phyloP scores from a whole-genome alignment of 441 rosid genomes.

The Theobroma grandiflorum region DNA sequence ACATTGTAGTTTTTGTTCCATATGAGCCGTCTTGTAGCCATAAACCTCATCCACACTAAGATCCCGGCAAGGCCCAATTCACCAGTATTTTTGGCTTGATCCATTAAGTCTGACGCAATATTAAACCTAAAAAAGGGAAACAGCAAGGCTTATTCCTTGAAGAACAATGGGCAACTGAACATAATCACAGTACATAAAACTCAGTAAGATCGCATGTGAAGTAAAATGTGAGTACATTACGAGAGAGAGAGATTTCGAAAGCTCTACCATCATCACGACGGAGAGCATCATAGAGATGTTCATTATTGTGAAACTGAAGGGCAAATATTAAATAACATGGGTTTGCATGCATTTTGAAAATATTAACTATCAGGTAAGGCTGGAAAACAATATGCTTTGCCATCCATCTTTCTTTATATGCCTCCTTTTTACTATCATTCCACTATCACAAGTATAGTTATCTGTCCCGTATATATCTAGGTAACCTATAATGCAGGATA shows the following conservation, averaged over 20 bases:
- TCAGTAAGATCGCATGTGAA: background rate
- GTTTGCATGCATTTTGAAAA: background rate
- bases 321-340: background rate
- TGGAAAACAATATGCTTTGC: background rate
- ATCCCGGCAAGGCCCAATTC: slow-evolving; percentile 90
- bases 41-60: slow-evolving; percentile 99
- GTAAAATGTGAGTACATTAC: slow-evolving; percentile 16
- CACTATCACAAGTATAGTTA: background rate
- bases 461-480: no score
- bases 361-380: background rate
- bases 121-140: slow-evolving; percentile 69
- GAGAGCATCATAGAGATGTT: slow-evolving; percentile 8
- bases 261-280: background rate
- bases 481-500: no score
- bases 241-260: background rate
- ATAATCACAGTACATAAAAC: slow-evolving; percentile 14
- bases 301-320: background rate
- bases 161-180: slow-evolving; percentile 26
- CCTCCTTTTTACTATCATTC: background rate
- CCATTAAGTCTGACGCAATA: slow-evolving; percentile 91
- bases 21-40: slow-evolving; percentile 98
- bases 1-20: slow-evolving; percentile 99
- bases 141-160: slow-evolving; percentile 25
- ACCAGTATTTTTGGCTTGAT: slow-evolving; percentile 79
- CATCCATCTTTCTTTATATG: background rate